Evolutionary conservation across 257 asterid genomes (phyloP).

Genomic region (Penstemon eatonii): DNA sequence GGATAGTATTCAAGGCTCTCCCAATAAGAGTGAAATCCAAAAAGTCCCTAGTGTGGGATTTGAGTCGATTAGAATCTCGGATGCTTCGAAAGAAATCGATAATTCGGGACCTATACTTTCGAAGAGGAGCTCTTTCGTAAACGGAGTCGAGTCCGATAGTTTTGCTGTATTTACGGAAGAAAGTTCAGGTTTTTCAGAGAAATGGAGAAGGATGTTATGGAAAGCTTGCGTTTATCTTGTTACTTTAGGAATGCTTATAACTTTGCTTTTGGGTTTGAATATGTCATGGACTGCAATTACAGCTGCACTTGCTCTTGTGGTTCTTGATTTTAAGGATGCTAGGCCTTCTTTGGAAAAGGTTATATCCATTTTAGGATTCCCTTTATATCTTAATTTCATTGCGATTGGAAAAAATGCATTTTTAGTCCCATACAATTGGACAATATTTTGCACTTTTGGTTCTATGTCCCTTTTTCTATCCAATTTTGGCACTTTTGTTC

Average conservation of each 20-base stretch:
- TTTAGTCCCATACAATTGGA: too few relatives aligned
- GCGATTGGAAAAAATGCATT: too few relatives aligned
- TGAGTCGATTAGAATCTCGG: constrained; percentile 30
- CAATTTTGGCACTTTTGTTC: too few relatives aligned
- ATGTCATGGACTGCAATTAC: constrained; percentile 96
- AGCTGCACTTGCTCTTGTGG: constrained; percentile 86
- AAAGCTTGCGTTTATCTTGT: constrained; percentile 73
- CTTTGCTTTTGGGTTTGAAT: constrained; percentile 69
- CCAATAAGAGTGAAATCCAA: constrained; percentile 41
- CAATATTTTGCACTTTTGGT: too few relatives aligned
- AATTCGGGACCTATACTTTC: constrained; percentile 25
- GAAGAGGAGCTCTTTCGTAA: constrained; percentile 15
- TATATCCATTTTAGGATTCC: background rate
- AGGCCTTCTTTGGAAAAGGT: constrained; percentile 81
- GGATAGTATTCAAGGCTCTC: constrained; percentile 27
- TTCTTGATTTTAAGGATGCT: constrained; percentile 91
- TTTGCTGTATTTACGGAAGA: constrained; percentile 30
- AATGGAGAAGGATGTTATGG: constrained; percentile 58
- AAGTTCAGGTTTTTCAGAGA: constrained; percentile 34
- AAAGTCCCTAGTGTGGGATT: constrained; percentile 19
- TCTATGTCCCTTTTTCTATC: too few relatives aligned
- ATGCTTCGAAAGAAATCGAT: constrained; percentile 31
- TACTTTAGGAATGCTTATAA: constrained; percentile 73
- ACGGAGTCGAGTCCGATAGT: constrained; percentile 26
- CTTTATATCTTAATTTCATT: background rate